Evolutionary conservation across 23 red algal genomes (phyloP).

Genomic region (Gracilaria vermiculophylla): DNA sequence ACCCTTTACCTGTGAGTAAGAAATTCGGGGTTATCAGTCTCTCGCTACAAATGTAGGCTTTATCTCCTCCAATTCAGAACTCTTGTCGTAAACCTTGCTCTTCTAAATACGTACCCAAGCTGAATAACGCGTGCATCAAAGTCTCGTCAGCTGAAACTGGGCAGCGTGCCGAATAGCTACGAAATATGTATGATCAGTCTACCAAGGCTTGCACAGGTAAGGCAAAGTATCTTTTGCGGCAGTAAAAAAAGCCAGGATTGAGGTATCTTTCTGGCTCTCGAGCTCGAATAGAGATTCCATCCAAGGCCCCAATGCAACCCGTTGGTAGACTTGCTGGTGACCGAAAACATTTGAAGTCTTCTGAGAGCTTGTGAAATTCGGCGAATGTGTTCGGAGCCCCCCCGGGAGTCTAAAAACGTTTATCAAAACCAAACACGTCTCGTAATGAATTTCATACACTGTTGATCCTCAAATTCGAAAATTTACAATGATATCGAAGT

Average conservation of each 20-base stretch:
- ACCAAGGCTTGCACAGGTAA: not conserved
- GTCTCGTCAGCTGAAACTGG: not conserved
- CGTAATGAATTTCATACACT: not conserved
- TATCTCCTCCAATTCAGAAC: constrained; percentile 1
- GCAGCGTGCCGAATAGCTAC: too few relatives aligned
- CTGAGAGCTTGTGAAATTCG: not conserved
- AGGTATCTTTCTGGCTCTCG: not conserved
- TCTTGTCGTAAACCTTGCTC: not conserved
- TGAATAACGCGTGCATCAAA: too few relatives aligned
- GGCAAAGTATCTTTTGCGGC: not conserved
- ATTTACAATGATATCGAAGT: not conserved
- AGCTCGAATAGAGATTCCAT: not conserved
- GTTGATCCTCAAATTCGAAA: not conserved
- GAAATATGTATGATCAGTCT: too few relatives aligned
- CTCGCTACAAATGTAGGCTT: not conserved
- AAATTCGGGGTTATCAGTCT: not conserved
- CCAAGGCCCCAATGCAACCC: not conserved
- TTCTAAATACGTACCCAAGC: too few relatives aligned
- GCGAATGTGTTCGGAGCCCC: not conserved
- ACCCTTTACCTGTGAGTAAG: not conserved
- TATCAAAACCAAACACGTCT: not conserved
- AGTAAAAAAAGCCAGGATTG: not conserved
- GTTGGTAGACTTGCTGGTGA: not conserved
- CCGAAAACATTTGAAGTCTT: not conserved
- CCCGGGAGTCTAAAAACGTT: not conserved